These are phyloP conservation scores for Luffa aegyptiaca DNA, from an alignment of 306 rosid genomes.

Conservation along the genomic window DNA sequence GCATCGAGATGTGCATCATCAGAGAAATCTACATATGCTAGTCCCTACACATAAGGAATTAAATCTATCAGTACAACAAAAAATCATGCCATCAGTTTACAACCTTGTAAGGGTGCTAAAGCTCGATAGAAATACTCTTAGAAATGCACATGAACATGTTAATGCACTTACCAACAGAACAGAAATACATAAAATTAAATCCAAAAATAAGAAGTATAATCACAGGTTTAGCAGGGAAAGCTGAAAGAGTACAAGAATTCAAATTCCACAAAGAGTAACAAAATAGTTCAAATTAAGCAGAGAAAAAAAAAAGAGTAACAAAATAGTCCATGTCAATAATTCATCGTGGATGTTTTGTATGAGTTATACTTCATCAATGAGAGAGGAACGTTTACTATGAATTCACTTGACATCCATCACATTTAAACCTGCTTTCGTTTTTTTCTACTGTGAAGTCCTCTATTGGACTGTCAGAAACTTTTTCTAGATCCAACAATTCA, in stretches of 20 bases:
- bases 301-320: background rate
- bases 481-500: too few relatives aligned
- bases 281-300: background rate
- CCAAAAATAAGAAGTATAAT: background rate
- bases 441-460: too few relatives aligned
- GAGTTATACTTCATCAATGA: background rate
- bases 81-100: background rate
- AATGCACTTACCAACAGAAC: background rate
- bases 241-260: background rate
- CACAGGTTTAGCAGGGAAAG: background rate
- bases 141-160: background rate
- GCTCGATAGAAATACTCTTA: background rate
- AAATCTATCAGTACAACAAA: background rate
- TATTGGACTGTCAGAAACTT: too few relatives aligned
- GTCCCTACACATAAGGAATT: constrained; percentile 42
- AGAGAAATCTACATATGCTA: constrained; percentile 81
- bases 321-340: background rate
- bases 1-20: constrained; percentile 66
- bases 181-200: background rate
- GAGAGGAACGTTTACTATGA: background rate
- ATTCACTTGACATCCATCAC: background rate
- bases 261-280: background rate
- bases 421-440: too few relatives aligned
- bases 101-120: background rate
- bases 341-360: background rate